Evolutionary conservation across 352 stramenopile genomes (phyloP).

Genomic region (Globisporangium abappressorium): DNA sequence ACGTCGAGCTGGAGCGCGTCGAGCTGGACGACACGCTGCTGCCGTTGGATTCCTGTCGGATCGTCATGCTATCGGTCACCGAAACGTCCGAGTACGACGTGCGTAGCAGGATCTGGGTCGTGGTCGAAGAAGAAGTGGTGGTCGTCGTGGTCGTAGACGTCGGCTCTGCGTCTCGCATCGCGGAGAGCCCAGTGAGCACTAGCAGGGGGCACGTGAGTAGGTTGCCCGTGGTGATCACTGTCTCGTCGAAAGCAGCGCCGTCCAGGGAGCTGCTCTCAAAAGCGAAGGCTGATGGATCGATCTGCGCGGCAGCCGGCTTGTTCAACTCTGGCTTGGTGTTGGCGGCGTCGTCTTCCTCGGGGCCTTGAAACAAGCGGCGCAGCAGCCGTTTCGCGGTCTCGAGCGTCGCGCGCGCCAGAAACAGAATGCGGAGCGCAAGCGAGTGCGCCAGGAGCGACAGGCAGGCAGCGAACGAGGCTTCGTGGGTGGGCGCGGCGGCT

Average conservation of each 20-base stretch:
- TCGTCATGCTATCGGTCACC: conserved; percentile 1
- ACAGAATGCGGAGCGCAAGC: conserved; percentile 21
- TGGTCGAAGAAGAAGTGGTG: not conserved
- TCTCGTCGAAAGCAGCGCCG: not conserved
- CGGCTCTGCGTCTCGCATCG: conserved; percentile 18
- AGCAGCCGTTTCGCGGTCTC: conserved; percentile 1
- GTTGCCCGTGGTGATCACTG: conserved; percentile 12
- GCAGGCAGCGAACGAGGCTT: not conserved
- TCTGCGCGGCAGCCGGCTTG: not conserved
- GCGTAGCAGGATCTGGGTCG: not conserved
- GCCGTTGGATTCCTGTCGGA: conserved; percentile 1
- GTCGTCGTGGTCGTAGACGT: not conserved
- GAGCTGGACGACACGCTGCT: not conserved
- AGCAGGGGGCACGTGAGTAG: conserved; percentile 10
- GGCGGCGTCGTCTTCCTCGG: not conserved
- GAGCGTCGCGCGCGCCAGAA: conserved; percentile 26
- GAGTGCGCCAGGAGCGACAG: conserved; percentile 18
- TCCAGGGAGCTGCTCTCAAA: not conserved
- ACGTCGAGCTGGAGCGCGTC: conserved; percentile 4
- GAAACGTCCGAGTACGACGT: conserved; percentile 1
- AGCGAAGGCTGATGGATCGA: not conserved
- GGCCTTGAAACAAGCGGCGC: not conserved
- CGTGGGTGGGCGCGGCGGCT: not conserved
- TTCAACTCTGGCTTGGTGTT: not conserved
- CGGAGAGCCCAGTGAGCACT: conserved; percentile 16